These are phyloP conservation scores for Begonia peltatifolia DNA, from an alignment of 306 rosid genomes.

Conservation along the genomic window DNA sequence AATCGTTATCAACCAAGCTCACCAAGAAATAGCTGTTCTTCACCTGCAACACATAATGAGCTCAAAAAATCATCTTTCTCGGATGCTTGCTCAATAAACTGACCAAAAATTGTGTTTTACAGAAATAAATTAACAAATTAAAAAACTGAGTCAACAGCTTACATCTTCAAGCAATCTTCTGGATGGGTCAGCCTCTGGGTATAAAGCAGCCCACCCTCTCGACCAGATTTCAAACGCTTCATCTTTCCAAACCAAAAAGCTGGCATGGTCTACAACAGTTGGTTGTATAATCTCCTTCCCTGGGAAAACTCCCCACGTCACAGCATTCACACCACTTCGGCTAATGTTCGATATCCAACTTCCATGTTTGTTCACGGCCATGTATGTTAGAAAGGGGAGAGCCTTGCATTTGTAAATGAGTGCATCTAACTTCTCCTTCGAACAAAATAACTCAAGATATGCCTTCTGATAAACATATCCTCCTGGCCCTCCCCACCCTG, in stretches of 20 bases:
- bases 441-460: constrained; percentile 90
- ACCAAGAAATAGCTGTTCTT: constrained; percentile 66
- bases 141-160: background rate
- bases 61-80: constrained; percentile 1
- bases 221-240: constrained; percentile 96
- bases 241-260: constrained; percentile 85
- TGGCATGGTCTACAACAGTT: constrained; percentile 80
- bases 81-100: background rate
- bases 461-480: constrained; percentile 96
- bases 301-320: constrained; percentile 98
- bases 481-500: constrained; percentile 97
- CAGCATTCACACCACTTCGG: constrained; percentile 72
- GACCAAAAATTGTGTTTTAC: background rate
- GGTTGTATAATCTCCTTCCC: constrained; percentile 93
- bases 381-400: constrained; percentile 53
- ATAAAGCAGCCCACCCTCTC: constrained; percentile 74
- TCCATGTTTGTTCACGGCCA: constrained; percentile 80
- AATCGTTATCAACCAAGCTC: constrained; percentile 92
- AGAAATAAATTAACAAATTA: background rate
- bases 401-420: constrained; percentile 57
- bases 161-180: constrained; percentile 85
- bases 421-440: constrained; percentile 55
- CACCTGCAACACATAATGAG: constrained; percentile 32
- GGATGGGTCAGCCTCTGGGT: constrained; percentile 61
- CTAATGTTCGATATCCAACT: constrained; percentile 53